These are phyloP conservation scores for Candida chilensis DNA, from an alignment of 805 yeast genomes.

Conservation along the genomic window DNA sequence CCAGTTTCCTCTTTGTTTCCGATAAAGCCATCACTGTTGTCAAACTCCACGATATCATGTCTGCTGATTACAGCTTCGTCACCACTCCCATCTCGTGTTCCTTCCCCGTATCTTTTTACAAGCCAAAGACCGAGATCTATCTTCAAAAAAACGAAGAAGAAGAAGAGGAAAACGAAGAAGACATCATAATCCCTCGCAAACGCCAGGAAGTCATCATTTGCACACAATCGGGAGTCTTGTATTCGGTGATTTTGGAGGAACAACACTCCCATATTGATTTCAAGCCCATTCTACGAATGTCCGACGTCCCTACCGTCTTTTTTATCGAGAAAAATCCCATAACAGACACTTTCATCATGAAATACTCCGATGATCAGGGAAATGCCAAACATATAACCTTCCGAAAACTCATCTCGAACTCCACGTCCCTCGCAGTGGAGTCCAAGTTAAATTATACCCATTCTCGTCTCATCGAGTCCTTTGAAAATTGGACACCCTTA, in stretches of 20 bases:
- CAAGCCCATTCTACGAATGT: conserved; percentile 16
- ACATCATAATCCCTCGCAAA: too few species aligned
- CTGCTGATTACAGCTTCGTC: conserved; percentile 26
- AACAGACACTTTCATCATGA: too few species aligned
- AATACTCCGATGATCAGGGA: conserved; percentile 25
- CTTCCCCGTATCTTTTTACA: conserved; percentile 24
- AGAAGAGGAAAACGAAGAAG: too few species aligned
- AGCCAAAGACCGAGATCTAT: conserved; percentile 10
- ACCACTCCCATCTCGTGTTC: conserved; percentile 7
- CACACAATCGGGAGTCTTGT: too few species aligned
- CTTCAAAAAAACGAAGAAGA: too few species aligned
- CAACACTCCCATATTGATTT: conserved; percentile 6
- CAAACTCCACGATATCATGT: conserved; percentile 25
- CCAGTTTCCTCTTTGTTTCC: conserved; percentile 22
- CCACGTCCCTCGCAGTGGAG: conserved; percentile 1
- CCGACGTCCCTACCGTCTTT: conserved; percentile 26
- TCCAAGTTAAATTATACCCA: conserved; percentile 4
- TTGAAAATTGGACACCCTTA: conserved; percentile 30
- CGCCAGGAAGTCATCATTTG: too few species aligned
- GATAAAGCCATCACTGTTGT: conserved; percentile 16
- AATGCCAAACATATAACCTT: conserved; percentile 18
- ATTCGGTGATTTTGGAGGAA: too few species aligned
- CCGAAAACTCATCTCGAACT: conserved; percentile 9
- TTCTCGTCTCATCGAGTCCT: conserved; percentile 11
- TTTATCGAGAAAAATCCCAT: conserved; percentile 10